Evolutionary conservation across 208 protist genomes (phyloP).

Genomic region (Trypanosoma scelopori): DNA sequence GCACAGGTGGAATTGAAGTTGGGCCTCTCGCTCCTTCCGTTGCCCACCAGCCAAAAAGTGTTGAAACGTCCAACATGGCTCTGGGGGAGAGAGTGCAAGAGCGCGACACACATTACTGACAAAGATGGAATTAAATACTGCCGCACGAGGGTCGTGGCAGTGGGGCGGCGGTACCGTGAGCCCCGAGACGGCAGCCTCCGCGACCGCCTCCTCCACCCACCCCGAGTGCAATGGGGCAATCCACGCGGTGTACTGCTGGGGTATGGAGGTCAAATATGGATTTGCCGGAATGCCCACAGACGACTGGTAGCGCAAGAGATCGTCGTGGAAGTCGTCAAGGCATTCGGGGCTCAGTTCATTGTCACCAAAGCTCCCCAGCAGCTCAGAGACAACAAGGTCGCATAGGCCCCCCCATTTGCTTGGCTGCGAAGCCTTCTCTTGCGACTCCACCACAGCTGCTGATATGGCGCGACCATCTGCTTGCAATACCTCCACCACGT

Average conservation of each 20-base stretch:
- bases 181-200: slow-evolving; percentile 53
- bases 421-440: slow-evolving; percentile 33
- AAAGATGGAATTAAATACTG: slow-evolving; percentile 68
- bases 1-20: slow-evolving; percentile 41
- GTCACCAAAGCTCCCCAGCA: slow-evolving; percentile 99
- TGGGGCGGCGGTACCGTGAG: slow-evolving; percentile 46
- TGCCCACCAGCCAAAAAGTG: slow-evolving; percentile 34
- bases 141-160: slow-evolving; percentile 57
- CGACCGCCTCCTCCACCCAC: slow-evolving; percentile 50
- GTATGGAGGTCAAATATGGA: slow-evolving; percentile 60
- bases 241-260: slow-evolving; percentile 75
- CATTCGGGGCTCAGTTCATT: slow-evolving; percentile 99
- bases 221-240: slow-evolving; percentile 75
- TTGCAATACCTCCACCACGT: slow-evolving; percentile 89
- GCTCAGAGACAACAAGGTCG: slow-evolving; percentile 97
- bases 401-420: slow-evolving; percentile 67
- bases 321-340: slow-evolving; percentile 91
- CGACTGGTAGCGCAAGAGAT: slow-evolving; percentile 57
- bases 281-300: slow-evolving; percentile 43
- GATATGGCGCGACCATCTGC: slow-evolving; percentile 84
- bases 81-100: slow-evolving; percentile 44
- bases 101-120: slow-evolving; percentile 69
- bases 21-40: slow-evolving; percentile 34
- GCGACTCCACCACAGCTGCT: no score
- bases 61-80: slow-evolving; percentile 80